Percentiles rank a stretch among this genome's conserved stretches.
Conservation (phyloP, 495 filamentous ascomycete genomes). For the Xanthoparmelia taractica region DNA sequence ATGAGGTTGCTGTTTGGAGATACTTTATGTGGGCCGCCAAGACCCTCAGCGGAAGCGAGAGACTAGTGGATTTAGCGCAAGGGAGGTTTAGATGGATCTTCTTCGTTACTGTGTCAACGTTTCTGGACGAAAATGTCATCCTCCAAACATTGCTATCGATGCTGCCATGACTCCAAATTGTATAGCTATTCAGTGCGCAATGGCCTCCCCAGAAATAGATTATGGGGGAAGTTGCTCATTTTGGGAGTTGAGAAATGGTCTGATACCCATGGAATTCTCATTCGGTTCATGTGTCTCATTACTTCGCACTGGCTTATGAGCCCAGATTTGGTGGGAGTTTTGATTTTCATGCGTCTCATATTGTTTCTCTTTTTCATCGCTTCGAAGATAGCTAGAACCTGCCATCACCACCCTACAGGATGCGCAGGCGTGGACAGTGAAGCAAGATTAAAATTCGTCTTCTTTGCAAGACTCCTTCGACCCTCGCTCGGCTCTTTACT, state of each 20-base stretch:
- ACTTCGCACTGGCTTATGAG: not conserved
- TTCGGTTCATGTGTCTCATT: not conserved
- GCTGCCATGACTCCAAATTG: no score
- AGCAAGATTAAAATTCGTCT: slow-evolving; percentile 48
- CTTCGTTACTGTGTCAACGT: no score
- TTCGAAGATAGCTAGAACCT: slow-evolving; percentile 62
- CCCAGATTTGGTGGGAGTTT: not conserved
- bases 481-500: slow-evolving; percentile 21
- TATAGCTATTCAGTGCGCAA: not conserved
- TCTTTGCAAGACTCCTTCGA: slow-evolving; percentile 13
- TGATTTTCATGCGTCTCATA: not conserved
- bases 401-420: slow-evolving; percentile 50
- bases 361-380: slow-evolving; percentile 24
- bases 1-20: slow-evolving; percentile 3
- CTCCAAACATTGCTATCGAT: no score
- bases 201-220: not conserved
- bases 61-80: slow-evolving; percentile 12
- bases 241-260: no score
- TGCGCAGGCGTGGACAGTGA: slow-evolving; percentile 57
- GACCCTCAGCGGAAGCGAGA: slow-evolving; percentile 17
- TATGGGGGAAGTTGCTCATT: not conserved
- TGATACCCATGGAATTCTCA: not conserved
- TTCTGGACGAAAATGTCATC: no score
- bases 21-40: slow-evolving; percentile 20
- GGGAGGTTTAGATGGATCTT: no score